Evolutionary conservation across 768 basidiomycete species (phyloP).

Genomic region (Pleurotus platypus): DNA sequence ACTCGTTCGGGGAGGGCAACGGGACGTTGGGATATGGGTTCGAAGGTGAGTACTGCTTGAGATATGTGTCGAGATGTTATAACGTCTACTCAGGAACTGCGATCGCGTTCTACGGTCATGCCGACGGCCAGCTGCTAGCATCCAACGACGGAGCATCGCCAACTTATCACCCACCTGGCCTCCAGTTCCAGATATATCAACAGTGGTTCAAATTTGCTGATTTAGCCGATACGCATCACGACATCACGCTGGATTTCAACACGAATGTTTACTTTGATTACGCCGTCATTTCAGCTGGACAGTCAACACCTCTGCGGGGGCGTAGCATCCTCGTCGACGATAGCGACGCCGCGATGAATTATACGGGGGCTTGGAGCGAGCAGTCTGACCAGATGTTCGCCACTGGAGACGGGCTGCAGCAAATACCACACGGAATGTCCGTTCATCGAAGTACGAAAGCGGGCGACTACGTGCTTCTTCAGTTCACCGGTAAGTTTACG

Average conservation of each 20-base stretch:
- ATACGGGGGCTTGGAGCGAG: conserved; percentile 29
- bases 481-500: conserved; percentile 30
- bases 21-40: neutral
- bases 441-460: conserved; percentile 32
- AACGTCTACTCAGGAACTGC: neutral
- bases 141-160: neutral
- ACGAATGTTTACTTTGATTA: conserved; percentile 33
- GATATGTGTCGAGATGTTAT: neutral
- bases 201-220: neutral
- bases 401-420: conserved; percentile 14
- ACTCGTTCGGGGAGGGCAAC: neutral
- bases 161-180: neutral
- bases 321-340: conserved; percentile 36
- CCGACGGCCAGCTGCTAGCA: neutral
- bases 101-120: conserved; percentile 2
- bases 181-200: neutral
- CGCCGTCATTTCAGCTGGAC: conserved; percentile 32
- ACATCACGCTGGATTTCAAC: conserved; percentile 19
- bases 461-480: conserved; percentile 29
- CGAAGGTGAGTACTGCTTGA: neutral
- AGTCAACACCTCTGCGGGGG: conserved; percentile 28
- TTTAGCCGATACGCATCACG: conserved; percentile 33
- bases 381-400: conserved; percentile 21
- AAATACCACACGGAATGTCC: conserved; percentile 21
- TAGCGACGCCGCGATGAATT: conserved; percentile 23